Evolutionary conservation across 306 rosid genomes (phyloP).

Genomic region (Cucurbita ficifolia): DNA sequence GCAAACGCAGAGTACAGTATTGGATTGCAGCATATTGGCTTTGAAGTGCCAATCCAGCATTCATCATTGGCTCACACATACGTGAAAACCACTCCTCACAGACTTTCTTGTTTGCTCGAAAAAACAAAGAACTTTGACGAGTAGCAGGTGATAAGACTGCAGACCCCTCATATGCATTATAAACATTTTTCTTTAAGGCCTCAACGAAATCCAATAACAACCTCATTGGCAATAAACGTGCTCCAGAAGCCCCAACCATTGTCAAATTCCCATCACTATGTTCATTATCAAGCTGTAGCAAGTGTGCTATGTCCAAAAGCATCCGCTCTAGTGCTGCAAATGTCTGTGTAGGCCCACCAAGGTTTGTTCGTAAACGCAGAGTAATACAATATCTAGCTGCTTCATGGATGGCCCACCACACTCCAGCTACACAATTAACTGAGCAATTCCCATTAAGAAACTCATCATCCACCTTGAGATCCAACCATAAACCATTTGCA

Average conservation of each 20-base stretch:
- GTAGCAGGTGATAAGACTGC: constrained; percentile 56
- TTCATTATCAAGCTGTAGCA: constrained; percentile 74
- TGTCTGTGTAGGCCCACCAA: constrained; percentile 97
- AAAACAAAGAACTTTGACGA: constrained; percentile 80
- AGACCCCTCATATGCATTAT: constrained; percentile 94
- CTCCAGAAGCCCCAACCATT: constrained; percentile 90
- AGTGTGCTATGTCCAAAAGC: constrained; percentile 85
- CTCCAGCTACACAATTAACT: constrained; percentile 77
- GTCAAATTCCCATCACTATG: constrained; percentile 82
- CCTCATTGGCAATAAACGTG: constrained; percentile 89
- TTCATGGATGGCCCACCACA: constrained; percentile 93
- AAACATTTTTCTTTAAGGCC: constrained; percentile 86
- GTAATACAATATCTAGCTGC: constrained; percentile 85
- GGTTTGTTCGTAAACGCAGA: constrained; percentile 78
- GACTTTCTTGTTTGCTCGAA: constrained; percentile 89
- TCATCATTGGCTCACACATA: constrained; percentile 97
- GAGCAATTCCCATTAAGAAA: constrained; percentile 57
- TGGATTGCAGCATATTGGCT: constrained; percentile 79
- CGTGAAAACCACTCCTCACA: constrained; percentile 99
- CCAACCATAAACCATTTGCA: constrained; percentile 46
- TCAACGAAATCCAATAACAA: constrained; percentile 76
- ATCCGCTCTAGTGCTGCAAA: constrained; percentile 88
- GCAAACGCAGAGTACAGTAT: constrained; percentile 67
- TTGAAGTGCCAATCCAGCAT: constrained; percentile 88
- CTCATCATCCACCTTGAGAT: constrained; percentile 61